Base-by-base conservation (phyloP, 108 stramenopile genomes). In the Skeletonema marinoi region DNA sequence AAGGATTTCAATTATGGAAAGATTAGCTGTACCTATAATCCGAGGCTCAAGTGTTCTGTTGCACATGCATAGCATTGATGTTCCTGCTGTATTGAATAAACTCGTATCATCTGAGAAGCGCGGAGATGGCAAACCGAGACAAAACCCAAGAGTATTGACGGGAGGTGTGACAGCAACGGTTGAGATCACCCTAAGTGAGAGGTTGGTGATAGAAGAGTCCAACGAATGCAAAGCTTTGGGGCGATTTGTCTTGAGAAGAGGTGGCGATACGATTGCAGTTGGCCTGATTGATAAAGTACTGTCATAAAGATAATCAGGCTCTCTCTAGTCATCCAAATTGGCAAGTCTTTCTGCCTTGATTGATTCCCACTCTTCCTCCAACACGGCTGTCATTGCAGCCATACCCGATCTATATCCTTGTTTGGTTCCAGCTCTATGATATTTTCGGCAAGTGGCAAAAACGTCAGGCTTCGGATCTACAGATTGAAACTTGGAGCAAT, bases 41-140 rank as follows among this genome's bases (percentile, higher is more conserved):
- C 83, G 85, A 32, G 90, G 90, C 33, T 88, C 94, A 6, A 90
- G 90, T 60, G 93, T 93, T 4, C 60, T 91, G 41, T 86, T 92
- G 48, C 93, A 95, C 63, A 95, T 95, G 89, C 91, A 95, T 63
- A 83, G 82, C 63, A 77, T 95, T 63, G 92, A 92, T 77, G 83
- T 92, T 14, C 93, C 93, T 6, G 88, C 88, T 1, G 79, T 85
- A 8, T 31, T 92, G 41, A 87, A 74, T 60, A 90, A 83, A 50
- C 78, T 95, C 36, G 25, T 84, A 33, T 68, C 67, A 9, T 54
- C 78, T 6, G 46, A 63, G 33, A 84, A 79, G 39, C 67, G 74
- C 0, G 75, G 70, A 32, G 74, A 69, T 39, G 44, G 59, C 0
- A 68, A 31, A n/a, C 39, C 76, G 16, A 32, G 81, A 66, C 48